Conservation (phyloP, 2,329 filamentous ascomycete genomes). For the Trichophaea hybrida region DNA sequence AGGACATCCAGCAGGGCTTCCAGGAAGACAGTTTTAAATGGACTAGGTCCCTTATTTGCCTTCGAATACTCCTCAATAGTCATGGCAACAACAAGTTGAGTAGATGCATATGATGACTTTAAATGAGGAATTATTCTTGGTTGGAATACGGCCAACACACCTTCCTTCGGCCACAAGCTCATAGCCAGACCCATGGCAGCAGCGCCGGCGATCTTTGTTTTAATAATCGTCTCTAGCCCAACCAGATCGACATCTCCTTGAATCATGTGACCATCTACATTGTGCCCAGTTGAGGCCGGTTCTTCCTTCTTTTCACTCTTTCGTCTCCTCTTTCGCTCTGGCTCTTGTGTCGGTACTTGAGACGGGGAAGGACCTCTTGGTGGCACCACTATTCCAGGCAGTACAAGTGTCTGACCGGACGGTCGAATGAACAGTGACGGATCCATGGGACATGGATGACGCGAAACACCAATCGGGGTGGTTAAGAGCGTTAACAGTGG, state of each 20-base stretch:
- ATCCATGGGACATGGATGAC: slow-evolving; percentile 87
- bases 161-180: slow-evolving; percentile 52
- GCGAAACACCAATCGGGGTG: slow-evolving; percentile 81
- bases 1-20: slow-evolving; percentile 57
- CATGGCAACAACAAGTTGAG: slow-evolving; percentile 69
- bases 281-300: slow-evolving; percentile 56
- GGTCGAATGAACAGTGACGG: slow-evolving; percentile 78
- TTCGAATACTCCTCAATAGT: slow-evolving; percentile 80
- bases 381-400: slow-evolving; percentile 34
- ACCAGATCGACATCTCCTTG: slow-evolving; percentile 92
- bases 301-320: slow-evolving; percentile 77
- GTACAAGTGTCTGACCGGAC: slow-evolving; percentile 69
- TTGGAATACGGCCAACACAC: slow-evolving; percentile 49
- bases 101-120: slow-evolving; percentile 62
- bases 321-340: slow-evolving; percentile 59
- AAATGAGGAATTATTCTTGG: slow-evolving; percentile 51
- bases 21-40: slow-evolving; percentile 42
- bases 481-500: slow-evolving; percentile 73
- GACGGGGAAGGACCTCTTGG: slow-evolving; percentile 34
- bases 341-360: slow-evolving; percentile 40
- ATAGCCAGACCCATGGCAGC: slow-evolving; percentile 76
- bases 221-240: slow-evolving; percentile 71
- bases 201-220: slow-evolving; percentile 77
- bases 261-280: slow-evolving; percentile 96
- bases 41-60: slow-evolving; percentile 31